Conservation (phyloP, 352 stramenopile species). For the Phytophthora cactorum region DNA sequence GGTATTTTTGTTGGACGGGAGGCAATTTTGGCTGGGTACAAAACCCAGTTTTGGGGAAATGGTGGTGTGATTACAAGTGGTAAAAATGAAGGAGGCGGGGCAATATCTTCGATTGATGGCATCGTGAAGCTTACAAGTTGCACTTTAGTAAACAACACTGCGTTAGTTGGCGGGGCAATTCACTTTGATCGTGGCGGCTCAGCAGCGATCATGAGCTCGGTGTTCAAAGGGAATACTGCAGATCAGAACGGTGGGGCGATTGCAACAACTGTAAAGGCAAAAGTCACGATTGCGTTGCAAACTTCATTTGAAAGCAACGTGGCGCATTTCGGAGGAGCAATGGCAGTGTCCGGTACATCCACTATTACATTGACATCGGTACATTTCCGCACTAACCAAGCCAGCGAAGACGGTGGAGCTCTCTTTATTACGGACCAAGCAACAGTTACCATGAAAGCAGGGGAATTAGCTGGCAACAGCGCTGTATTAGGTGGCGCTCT, state of each 20-base stretch:
- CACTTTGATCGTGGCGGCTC: conserved; percentile 44
- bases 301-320: conserved; percentile 48
- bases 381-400: conserved; percentile 36
- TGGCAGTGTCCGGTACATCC: conserved; percentile 24
- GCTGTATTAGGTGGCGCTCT: conserved; percentile 48
- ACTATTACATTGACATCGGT: conserved; percentile 15
- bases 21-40: conserved; percentile 30
- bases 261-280: conserved; percentile 22
- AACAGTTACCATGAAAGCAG: conserved; percentile 16
- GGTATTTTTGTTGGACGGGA: conserved; percentile 62
- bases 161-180: conserved; percentile 50
- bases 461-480: conserved; percentile 37
- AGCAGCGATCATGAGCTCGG: conserved; percentile 23
- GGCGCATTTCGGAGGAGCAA: conserved; percentile 40
- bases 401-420: conserved; percentile 34
- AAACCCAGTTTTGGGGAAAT: conserved; percentile 45
- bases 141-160: conserved; percentile 56
- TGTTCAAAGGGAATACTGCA: conserved; percentile 54
- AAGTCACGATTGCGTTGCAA: conserved; percentile 14
- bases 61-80: conserved; percentile 50
- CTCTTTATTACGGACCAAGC: conserved; percentile 41
- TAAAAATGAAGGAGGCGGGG: conserved; percentile 66
- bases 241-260: conserved; percentile 58
- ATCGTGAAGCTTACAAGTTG: conserved; percentile 40
- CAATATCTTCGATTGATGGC: conserved; percentile 50